Base-by-base conservation (phyloP, 208 protist species). In the Jaenimonas drosophilae region DNA sequence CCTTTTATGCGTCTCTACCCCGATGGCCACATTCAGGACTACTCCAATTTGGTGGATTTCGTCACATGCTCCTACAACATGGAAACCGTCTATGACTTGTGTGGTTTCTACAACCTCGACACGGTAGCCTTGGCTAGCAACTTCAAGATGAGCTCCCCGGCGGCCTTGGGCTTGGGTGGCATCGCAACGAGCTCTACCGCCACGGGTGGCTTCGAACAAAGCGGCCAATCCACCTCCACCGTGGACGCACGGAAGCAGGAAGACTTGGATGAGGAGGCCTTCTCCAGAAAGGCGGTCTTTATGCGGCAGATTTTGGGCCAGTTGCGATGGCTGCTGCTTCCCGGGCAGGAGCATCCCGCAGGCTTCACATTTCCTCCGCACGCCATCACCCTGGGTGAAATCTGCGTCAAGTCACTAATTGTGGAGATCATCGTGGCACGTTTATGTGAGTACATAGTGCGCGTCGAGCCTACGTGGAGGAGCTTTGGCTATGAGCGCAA, bases 41-140 rank as follows among this genome's bases (percentile, higher is more conserved):
- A 68, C 50, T 90, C 81, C n/a, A 92, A 91, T 54, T 58, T 95
- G 2, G 64, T 90, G 19, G 83, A 95, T 56, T 92, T 92, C 52
- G 64, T 92, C 27, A 84, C 83, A 7, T 95, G 82, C 60, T 42
- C 65, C 9, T 95, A 95, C 59, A 95, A 95, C 46, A 88, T 95
- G 83, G 83, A 95, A 55, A 95, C 88, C 11, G 78, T 92, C 11
- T 95, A 92, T 56, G 88, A 95, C 55, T 59, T 95, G 23, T 91
- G 80, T 43, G 69, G 71, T 3, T 73, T 95, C 44, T 87, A 89
- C 61, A 79, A 64, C 4, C 69, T 95, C 23, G 86, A 94, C 50
- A 74, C 66, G 62, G 59, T 90, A 3, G 85, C 85, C n/a, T 54
- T 85, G 36, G 64, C 71, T 25, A 39, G 61, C 30, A 70, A 88